Evolutionary conservation across 495 filamentous ascomycete genomes (phyloP).

Genomic region (Chaetomium cochliodes): DNA sequence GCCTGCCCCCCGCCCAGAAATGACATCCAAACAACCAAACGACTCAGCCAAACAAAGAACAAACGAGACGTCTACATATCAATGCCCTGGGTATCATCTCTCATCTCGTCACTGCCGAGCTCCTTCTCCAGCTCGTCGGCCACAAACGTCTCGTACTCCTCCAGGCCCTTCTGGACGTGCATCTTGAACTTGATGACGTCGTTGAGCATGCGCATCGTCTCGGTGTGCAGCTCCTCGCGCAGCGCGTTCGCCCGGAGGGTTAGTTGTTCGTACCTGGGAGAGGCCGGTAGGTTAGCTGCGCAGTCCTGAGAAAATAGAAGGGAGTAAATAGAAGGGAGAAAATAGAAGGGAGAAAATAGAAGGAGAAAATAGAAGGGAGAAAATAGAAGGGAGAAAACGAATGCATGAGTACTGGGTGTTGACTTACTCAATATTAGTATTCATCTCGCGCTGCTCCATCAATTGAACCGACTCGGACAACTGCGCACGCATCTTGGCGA

Average conservation of each 20-base stretch:
- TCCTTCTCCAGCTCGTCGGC: conserved; percentile 88
- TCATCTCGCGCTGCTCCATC: conserved; percentile 95
- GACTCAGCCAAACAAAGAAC: not conserved
- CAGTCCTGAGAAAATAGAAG: not conserved
- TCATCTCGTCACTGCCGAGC: conserved; percentile 54
- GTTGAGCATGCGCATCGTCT: conserved; percentile 93
- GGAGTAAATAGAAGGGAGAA: too few species aligned
- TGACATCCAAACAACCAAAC: not conserved
- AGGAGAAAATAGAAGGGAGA: too few species aligned
- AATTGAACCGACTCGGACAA: conserved; percentile 86
- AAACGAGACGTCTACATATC: conserved; percentile 19
- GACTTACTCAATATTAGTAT: conserved; percentile 85
- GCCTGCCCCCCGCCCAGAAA: not conserved
- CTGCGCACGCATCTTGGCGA: conserved; percentile 83
- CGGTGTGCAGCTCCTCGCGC: conserved; percentile 90
- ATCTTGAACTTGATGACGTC: conserved; percentile 99
- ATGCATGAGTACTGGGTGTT: too few species aligned
- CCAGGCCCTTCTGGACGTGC: conserved; percentile 85
- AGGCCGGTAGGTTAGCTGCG: not conserved
- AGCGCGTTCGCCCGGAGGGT: conserved; percentile 77
- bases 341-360: not conserved
- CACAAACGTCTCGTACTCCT: conserved; percentile 90
- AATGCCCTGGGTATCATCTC: conserved; percentile 33
- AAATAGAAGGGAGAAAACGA: not conserved
- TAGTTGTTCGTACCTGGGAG: conserved; percentile 77